Percentiles rank a stretch among this genome's conserved stretches.
phyloP scores from a whole-genome alignment of 495 filamentous ascomycete species.

The Hypoxylon fuscum region DNA sequence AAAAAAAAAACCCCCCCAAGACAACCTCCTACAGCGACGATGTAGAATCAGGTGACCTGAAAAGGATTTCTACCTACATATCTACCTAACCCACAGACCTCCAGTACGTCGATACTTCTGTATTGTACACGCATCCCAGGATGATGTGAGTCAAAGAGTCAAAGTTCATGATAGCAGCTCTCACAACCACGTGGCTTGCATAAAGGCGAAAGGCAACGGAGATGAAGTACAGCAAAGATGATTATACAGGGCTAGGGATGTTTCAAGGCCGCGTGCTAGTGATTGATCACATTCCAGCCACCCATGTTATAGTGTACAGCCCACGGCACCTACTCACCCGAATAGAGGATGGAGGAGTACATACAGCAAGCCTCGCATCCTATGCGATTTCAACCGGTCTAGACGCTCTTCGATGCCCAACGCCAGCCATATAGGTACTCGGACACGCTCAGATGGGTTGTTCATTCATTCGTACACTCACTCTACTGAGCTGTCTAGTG shows the following conservation, averaged over 20 bases:
- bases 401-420: no score
- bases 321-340: conserved; percentile 1
- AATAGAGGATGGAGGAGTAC: neutral
- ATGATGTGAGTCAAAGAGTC: neutral
- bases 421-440: no score
- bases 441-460: no score
- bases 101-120: conserved; percentile 12
- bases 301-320: conserved; percentile 14
- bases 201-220: conserved; percentile 7
- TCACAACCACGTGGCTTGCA: conserved; percentile 34
- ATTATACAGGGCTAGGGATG: conserved; percentile 24
- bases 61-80: no score
- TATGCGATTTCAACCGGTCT: neutral
- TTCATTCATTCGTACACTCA: no score
- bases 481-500: no score
- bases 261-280: conserved; percentile 22
- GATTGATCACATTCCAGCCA: conserved; percentile 38
- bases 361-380: neutral
- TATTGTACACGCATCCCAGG: conserved; percentile 3
- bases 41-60: no score
- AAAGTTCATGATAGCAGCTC: neutral
- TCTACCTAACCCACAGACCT: neutral
- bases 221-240: conserved; percentile 9
- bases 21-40: no score
- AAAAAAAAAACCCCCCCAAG: no score